Evolutionary conservation across 2,329 filamentous ascomycete genomes (phyloP).

Genomic region (Cladosporium velox): DNA sequence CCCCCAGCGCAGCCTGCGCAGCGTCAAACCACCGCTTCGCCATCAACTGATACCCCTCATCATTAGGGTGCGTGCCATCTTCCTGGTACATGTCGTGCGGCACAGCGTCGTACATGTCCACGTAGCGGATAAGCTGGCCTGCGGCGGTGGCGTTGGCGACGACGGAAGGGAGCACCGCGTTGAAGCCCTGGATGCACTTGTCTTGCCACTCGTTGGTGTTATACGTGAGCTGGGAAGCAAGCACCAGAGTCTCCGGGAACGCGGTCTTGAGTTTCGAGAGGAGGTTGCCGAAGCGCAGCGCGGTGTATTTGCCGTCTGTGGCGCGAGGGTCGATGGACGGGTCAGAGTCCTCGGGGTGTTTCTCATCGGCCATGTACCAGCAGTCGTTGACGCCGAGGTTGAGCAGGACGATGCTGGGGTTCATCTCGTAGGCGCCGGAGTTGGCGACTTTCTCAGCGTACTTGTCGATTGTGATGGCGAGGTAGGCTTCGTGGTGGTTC

Average conservation of each 20-base stretch:
- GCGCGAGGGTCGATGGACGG: neutral
- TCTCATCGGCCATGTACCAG: conserved; percentile 7
- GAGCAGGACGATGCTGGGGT: neutral
- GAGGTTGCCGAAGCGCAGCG: conserved; percentile 1
- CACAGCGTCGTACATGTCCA: conserved; percentile 12
- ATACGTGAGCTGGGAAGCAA: neutral
- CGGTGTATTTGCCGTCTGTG: neutral
- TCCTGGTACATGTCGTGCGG: neutral
- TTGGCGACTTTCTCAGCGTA: neutral
- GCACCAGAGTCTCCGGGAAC: neutral
- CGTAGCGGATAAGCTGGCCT: neutral
- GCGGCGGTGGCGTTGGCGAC: neutral
- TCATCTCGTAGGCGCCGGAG: conserved; percentile 3
- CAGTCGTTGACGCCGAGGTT: conserved; percentile 11
- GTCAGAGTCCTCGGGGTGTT: neutral
- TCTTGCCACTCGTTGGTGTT: conserved; percentile 6
- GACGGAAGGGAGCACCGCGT: neutral
- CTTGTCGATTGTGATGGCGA: neutral
- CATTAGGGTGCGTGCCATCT: conserved; percentile 10
- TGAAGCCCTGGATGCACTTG: conserved; percentile 11
- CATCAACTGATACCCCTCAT: conserved; percentile 9
- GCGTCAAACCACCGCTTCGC: neutral
- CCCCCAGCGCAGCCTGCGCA: neutral
- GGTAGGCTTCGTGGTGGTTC: conserved; percentile 16
- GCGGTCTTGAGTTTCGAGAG: neutral